Percentiles rank a stretch among this genome's conserved stretches.
phyloP scores from a whole-genome alignment of 192 early-diverging fungal species.

The Backusella luteola region DNA sequence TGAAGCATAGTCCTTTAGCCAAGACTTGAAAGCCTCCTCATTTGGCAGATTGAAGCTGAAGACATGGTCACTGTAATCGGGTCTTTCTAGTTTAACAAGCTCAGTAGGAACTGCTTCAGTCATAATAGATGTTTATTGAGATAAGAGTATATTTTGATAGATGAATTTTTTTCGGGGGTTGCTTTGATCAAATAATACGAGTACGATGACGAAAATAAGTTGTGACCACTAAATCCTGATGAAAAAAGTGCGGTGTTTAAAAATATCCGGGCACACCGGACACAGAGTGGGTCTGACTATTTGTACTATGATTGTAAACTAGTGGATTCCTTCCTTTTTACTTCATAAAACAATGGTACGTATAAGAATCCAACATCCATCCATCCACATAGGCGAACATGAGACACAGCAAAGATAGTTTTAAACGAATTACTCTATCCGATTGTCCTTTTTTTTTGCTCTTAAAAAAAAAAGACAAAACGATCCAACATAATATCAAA shows the following conservation, averaged over 20 bases:
- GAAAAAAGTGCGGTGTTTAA: neutral
- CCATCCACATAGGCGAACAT: neutral
- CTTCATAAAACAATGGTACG: constrained; percentile 1
- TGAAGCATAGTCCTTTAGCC: too few relatives aligned
- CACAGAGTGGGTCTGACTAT: neutral
- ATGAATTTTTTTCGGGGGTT: too few relatives aligned
- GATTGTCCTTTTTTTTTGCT: neutral
- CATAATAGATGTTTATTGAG: too few relatives aligned
- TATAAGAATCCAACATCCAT: neutral
- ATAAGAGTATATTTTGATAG: too few relatives aligned
- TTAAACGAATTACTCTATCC: neutral
- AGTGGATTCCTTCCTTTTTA: constrained; percentile 5
- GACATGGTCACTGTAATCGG: too few relatives aligned
- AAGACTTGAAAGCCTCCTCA: too few relatives aligned
- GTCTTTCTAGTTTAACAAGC: too few relatives aligned
- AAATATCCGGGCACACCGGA: neutral
- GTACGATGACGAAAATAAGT: too few relatives aligned
- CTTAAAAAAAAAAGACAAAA: neutral
- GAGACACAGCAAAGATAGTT: neutral
- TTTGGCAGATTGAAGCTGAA: too few relatives aligned
- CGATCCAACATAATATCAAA: neutral
- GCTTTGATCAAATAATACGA: too few relatives aligned
- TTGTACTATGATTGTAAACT: neutral
- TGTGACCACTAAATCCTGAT: too few relatives aligned
- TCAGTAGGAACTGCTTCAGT: too few relatives aligned